phyloP scores from a whole-genome alignment of 371 early-diverging fungal genomes.

The Synchytrium microbalum region DNA sequence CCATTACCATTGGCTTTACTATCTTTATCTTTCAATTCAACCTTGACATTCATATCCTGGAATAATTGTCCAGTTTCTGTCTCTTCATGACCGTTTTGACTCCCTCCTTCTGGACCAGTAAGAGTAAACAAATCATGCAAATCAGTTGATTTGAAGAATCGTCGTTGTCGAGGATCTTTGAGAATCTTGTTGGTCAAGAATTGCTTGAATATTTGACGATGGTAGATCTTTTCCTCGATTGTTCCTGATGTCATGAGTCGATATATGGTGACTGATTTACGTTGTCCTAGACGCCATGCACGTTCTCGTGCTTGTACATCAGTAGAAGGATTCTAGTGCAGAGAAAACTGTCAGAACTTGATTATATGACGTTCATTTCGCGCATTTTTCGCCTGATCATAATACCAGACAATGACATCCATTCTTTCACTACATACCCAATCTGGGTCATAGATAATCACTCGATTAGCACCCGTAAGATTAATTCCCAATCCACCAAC shows the following conservation, averaged over 20 bases:
- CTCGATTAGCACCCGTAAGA: slow-evolving; percentile 88
- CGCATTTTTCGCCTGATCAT: too few species aligned
- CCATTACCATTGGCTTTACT: neutral
- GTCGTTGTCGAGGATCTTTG: slow-evolving; percentile 80
- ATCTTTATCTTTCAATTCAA: slow-evolving; percentile 26
- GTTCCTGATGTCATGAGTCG: slow-evolving; percentile 95
- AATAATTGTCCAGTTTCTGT: slow-evolving; percentile 68
- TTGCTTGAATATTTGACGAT: slow-evolving; percentile 96
- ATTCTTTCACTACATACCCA: slow-evolving; percentile 51
- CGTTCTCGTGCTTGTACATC: slow-evolving; percentile 96
- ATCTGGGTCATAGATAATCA: slow-evolving; percentile 97
- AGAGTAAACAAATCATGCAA: slow-evolving; percentile 80
- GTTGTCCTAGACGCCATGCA: slow-evolving; percentile 95
- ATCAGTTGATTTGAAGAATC: slow-evolving; percentile 82
- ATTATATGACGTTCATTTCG: slow-evolving; percentile 4
- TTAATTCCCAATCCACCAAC: slow-evolving; percentile 97
- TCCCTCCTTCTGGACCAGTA: neutral
- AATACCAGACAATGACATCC: neutral
- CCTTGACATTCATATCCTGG: slow-evolving; percentile 43
- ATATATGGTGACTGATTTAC: slow-evolving; percentile 84
- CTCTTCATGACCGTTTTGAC: too few species aligned
- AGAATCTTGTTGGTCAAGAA: slow-evolving; percentile 92
- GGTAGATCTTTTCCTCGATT: slow-evolving; percentile 97
- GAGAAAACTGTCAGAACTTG: slow-evolving; percentile 3
- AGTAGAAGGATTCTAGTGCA: slow-evolving; percentile 80